Evolutionary conservation across 495 filamentous ascomycete genomes (phyloP), one percentile per base, ranked within the genome.

Genomic region (Hypoxylon intermedium): DNA sequence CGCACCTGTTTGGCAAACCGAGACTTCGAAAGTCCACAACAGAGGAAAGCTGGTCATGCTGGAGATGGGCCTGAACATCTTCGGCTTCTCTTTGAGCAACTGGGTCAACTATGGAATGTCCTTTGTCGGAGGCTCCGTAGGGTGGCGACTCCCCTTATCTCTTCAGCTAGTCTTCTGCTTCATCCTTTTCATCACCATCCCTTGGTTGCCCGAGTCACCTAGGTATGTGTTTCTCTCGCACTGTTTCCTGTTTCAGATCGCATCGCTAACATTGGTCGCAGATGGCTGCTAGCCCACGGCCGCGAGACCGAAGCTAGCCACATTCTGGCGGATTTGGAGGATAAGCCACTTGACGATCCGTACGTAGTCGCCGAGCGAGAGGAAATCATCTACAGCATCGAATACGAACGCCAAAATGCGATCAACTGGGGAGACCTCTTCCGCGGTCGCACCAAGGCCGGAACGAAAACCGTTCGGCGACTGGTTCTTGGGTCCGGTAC

Each of bases 1-100:
- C 9, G 85, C 82, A 1, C 85, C 87, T 9, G 78, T 87, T 5
- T 89, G 83, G 85, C 84, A 88, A 61, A 80, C 79, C 1, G 85
- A 89, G 63, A 86, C 83, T 0, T 81, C 83, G 0, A 80, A 84
- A 53, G 76, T 78, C 0, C 75, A 76, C 46, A 83, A 80, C 79
- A 75, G 85, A 56, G 85, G 85, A 11, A 82, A 83, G 50, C 69
- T 87, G 16, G 81, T 87, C 15, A 79, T 87, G 37, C 72, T 87
- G 9, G 84, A 87, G 52, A 76, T 86, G 73, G 80, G 82, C 18
- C 70, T 85, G 71, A 87, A 87, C 57, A 83, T 87, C 46, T 78
- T 79, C 31, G 83, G 85, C 5, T 86, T 83, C 62, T 85, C 83
- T 77, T 72, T 87, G 44, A 87, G 81, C 31, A 87, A 83, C 57